Evolutionary conservation across 257 asterid genomes (phyloP), one percentile per base, ranked within the genome.

Genomic region (Misopates orontium): DNA sequence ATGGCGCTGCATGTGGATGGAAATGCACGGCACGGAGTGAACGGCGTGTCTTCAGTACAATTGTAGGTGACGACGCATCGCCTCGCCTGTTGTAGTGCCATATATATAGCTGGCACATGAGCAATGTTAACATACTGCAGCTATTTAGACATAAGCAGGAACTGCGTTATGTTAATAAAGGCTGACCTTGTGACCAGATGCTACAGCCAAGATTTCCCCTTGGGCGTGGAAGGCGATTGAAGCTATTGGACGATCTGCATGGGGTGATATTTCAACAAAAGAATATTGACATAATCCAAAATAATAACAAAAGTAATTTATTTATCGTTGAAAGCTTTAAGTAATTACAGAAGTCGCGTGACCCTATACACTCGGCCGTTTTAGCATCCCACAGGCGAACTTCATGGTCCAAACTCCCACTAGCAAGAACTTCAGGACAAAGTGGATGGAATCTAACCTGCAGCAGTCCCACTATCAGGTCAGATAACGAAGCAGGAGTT

Each of bases 401-500:
- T 85, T 92, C 98, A 77, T 92, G 89, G 79, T 92, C 98, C 76
- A 92, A 87, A 77, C 98, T 92, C 75, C 98, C 98, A 73, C 98
- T 92, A 66, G 98, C 98, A 51, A 92, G 83, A 71, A 92, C 80
- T 36, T 92, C 97, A 19, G 91, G 85, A 66, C 78, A 71, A 48
- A 92, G 85, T 10, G 98, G 98, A 71, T 92, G 98, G 82, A 92
- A 92, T 77, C 98, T 84, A 69, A 92, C 98, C 98, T 92, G 87
- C 72, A 82, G 56, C 64, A 67, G 75, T 59, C 72, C 73, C 66
- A 59, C 19, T 54, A 56, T 58, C 63, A 80, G 18, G 31, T 70
- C 32, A 64, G 71, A 73, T 64, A 60, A 47, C 65, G 57, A 72
- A 20, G 73, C 50, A 68, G 53, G 52, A 56, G 54, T 31, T 19